Evolutionary conservation across 306 rosid genomes (phyloP).

Genomic region (Canavalia gladiata): DNA sequence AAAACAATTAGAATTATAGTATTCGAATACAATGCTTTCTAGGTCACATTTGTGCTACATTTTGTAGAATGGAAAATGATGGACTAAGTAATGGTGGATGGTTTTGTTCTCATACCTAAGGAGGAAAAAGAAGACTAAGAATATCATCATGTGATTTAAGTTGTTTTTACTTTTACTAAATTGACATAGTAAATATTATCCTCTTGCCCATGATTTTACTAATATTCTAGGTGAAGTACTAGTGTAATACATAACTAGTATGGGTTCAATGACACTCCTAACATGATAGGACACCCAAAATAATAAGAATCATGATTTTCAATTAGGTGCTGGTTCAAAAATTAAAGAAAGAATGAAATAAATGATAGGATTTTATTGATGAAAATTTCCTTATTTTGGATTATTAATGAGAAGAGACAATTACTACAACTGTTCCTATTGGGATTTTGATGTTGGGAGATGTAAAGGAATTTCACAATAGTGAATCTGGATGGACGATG

Average conservation of each 20-base stretch:
- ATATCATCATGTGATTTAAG: neutral
- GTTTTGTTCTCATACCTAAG: neutral
- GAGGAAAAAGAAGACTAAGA: neutral
- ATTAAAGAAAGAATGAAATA: slow-evolving; percentile 15
- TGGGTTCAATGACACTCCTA: neutral
- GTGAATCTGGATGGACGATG: too few species aligned
- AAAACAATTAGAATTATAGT: neutral
- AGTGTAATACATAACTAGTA: neutral
- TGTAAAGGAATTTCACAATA: too few species aligned
- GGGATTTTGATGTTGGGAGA: neutral
- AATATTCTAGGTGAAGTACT: neutral
- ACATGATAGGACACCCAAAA: neutral
- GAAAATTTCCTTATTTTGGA: neutral
- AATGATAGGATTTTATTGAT: neutral
- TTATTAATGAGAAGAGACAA: neutral
- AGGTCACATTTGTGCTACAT: neutral
- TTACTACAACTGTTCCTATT: neutral
- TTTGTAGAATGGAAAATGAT: neutral
- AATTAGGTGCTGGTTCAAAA: neutral
- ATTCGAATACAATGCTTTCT: neutral
- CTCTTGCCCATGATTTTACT: too few species aligned
- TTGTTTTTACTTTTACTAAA: too few species aligned
- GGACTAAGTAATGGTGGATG: slow-evolving; percentile 3
- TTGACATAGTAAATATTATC: neutral
- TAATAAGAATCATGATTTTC: neutral